Evolutionary conservation across 805 yeast genomes (phyloP).

Genomic region (Brettanomyces custersianus): DNA sequence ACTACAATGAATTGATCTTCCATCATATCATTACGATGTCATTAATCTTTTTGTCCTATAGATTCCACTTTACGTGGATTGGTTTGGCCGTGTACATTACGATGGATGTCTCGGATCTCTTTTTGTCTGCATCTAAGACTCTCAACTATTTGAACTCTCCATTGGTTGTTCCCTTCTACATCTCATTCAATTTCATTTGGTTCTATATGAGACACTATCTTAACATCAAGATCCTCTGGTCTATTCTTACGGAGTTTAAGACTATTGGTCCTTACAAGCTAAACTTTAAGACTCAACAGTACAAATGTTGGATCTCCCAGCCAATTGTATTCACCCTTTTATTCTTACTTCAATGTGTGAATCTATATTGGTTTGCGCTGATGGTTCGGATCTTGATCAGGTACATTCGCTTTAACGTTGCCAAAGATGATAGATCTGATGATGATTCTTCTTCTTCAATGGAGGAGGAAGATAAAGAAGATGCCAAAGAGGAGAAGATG

Average conservation of each 20-base stretch:
- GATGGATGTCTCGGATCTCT: conserved; percentile 93
- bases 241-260: conserved; percentile 76
- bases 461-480: conserved; percentile 20
- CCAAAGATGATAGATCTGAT: conserved; percentile 81
- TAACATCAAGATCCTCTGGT: conserved; percentile 73
- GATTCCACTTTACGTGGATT: conserved; percentile 95
- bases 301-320: conserved; percentile 93
- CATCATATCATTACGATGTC: conserved; percentile 91
- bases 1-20: conserved; percentile 79
- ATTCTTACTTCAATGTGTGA: conserved; percentile 75
- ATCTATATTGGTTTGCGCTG: conserved; percentile 79
- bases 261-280: conserved; percentile 76
- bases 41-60: conserved; percentile 76
- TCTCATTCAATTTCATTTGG: conserved; percentile 69
- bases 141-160: conserved; percentile 73
- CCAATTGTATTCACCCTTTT: conserved; percentile 77
- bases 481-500: conserved; percentile 9
- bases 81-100: conserved; percentile 87
- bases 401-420: conserved; percentile 47
- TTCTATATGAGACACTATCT: conserved; percentile 81
- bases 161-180: conserved; percentile 54
- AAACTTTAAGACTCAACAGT: conserved; percentile 85
- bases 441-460: conserved; percentile 55
- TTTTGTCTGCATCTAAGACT: conserved; percentile 77
- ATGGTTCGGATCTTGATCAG: conserved; percentile 73